Conservation (phyloP, 495 filamentous ascomycete species). For the Neohortaea acidophila region DNA sequence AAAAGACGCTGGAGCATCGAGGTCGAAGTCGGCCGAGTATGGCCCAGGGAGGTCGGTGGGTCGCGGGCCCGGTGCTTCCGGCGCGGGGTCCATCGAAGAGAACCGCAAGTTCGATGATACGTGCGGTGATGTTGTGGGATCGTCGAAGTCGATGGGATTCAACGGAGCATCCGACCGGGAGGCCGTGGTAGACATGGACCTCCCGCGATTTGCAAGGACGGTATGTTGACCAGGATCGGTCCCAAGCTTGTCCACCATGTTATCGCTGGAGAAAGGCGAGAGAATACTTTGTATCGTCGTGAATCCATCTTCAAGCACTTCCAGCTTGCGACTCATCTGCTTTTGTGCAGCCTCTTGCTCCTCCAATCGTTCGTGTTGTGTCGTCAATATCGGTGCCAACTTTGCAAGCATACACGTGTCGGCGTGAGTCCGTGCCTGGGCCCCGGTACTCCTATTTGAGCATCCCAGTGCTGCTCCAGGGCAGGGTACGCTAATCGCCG, state of each 20-base stretch:
- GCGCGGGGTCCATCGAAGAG: neutral
- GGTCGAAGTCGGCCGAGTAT: slow-evolving; percentile 8
- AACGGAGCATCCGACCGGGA: neutral
- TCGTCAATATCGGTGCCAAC: slow-evolving; percentile 43
- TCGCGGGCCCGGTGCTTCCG: slow-evolving; percentile 1
- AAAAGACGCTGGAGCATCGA: slow-evolving; percentile 1
- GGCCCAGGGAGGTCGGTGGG: slow-evolving; percentile 3
- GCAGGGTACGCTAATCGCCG: slow-evolving; percentile 39
- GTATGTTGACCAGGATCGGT: no score
- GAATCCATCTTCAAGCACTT: slow-evolving; percentile 42
- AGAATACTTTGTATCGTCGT: slow-evolving; percentile 32
- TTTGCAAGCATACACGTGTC: slow-evolving; percentile 41
- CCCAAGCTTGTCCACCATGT: no score
- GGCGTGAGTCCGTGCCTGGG: slow-evolving; percentile 37
- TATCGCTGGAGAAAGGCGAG: slow-evolving; percentile 11
- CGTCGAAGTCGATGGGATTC: neutral
- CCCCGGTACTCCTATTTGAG: slow-evolving; percentile 34
- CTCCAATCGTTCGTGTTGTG: slow-evolving; percentile 41
- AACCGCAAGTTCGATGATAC: no score
- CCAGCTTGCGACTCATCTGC: slow-evolving; percentile 41
- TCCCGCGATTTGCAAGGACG: neutral
- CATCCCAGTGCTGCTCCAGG: slow-evolving; percentile 44
- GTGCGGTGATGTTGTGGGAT: neutral
- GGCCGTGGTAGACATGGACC: no score
- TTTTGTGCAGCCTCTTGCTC: slow-evolving; percentile 42